Conservation (phyloP, 2,329 filamentous ascomycete genomes). For the Trichoderma semiorbis region DNA sequence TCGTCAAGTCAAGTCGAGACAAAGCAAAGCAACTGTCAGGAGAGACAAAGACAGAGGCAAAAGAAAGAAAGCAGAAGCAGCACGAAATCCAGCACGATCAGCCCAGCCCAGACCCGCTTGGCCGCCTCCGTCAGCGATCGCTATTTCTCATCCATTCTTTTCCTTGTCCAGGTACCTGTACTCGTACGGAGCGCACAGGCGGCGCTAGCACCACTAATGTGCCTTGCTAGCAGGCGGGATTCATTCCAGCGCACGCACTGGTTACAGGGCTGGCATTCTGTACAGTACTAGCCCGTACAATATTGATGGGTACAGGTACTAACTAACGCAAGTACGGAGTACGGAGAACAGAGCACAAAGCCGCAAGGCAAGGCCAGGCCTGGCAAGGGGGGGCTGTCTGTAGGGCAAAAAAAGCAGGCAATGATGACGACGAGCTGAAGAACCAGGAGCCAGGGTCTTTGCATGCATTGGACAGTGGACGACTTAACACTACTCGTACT, state of each 20-base stretch:
- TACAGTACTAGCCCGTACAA: neutral
- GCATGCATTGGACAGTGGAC: neutral
- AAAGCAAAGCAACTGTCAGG: neutral
- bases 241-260: neutral
- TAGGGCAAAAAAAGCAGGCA: neutral
- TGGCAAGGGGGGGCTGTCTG: neutral
- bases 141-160: neutral
- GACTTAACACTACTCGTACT: neutral
- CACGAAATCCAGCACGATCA: neutral
- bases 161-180: neutral
- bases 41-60: neutral
- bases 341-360: too few relatives aligned
- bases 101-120: slow-evolving; percentile 1
- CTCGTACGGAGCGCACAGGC: neutral
- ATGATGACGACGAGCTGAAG: slow-evolving; percentile 9
- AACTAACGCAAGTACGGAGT: too few relatives aligned
- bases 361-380: too few relatives aligned
- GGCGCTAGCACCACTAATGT: neutral
- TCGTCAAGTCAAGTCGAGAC: neutral
- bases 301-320: neutral
- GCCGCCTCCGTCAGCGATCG: neutral
- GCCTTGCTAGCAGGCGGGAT: neutral
- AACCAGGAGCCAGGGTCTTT: neutral
- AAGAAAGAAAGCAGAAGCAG: neutral
- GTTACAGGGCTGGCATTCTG: neutral